Conservation (phyloP, 2,329 filamentous ascomycete species). For the Pyrenochaeta sp. region DNA sequence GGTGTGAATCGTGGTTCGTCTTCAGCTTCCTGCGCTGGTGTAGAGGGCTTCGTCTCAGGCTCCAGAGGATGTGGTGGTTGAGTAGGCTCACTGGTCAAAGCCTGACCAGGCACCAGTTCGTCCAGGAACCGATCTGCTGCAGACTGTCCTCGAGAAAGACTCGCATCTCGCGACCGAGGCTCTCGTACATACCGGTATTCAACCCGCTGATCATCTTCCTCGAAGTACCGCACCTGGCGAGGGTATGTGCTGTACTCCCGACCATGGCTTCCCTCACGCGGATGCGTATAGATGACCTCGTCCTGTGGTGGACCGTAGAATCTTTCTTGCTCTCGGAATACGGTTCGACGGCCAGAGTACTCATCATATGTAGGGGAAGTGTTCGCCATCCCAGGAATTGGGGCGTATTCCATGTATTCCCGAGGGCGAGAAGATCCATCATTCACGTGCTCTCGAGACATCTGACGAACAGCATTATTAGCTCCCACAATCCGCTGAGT, state of each 20-base stretch:
- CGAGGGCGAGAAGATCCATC: constrained; percentile 36
- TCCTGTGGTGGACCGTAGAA: constrained; percentile 36
- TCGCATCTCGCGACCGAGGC: constrained; percentile 27
- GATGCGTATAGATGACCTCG: constrained; percentile 38
- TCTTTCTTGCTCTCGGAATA: constrained; percentile 44
- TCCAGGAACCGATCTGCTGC: constrained; percentile 48
- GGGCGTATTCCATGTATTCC: constrained; percentile 41
- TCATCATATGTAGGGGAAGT: constrained; percentile 40
- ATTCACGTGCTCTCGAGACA: constrained; percentile 39
- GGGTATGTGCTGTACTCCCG: constrained; percentile 38
- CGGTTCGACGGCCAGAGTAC: constrained; percentile 38
- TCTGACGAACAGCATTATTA: constrained; percentile 29
- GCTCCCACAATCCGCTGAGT: constrained; percentile 11
- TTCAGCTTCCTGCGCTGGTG: constrained; percentile 30
- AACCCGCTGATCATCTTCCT: constrained; percentile 29
- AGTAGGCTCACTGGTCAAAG: constrained; percentile 20
- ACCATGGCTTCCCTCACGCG: constrained; percentile 36
- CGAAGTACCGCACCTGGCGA: constrained; percentile 39
- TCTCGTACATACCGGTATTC: constrained; percentile 37
- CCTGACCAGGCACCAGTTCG: constrained; percentile 37
- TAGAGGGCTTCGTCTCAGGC: constrained; percentile 23
- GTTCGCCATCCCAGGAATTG: constrained; percentile 38
- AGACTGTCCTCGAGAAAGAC: constrained; percentile 32
- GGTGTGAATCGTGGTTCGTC: constrained; percentile 43
- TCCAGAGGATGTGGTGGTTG: constrained; percentile 18